phyloP scores from a whole-genome alignment of 78 protist genomes.

The Dictyostelium firmibasis region DNA sequence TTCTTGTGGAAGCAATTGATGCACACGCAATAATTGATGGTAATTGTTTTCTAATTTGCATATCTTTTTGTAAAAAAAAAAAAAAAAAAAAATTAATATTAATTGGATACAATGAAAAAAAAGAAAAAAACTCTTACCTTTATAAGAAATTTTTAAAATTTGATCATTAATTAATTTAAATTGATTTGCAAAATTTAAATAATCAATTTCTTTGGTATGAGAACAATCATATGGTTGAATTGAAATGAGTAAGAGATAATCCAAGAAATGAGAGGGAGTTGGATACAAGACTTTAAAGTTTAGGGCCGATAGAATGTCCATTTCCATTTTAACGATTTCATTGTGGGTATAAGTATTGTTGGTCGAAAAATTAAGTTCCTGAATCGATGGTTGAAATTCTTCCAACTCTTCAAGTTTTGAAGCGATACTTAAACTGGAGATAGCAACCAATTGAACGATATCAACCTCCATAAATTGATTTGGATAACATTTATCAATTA shows the following conservation, averaged over 20 bases:
- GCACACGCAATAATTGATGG: constrained; percentile 6
- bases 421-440: neutral
- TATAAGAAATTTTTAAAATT: neutral
- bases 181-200: neutral
- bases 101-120: neutral
- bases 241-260: neutral
- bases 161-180: neutral
- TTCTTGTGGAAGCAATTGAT: constrained; percentile 3
- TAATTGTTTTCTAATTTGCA: neutral
- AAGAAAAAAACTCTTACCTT: neutral
- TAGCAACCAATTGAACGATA: neutral
- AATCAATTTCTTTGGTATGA: neutral
- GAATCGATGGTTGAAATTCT: neutral
- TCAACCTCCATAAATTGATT: neutral
- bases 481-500: neutral
- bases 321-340: neutral
- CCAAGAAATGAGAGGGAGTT: neutral
- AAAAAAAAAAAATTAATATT: neutral
- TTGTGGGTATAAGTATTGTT: neutral
- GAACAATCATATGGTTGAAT: neutral
- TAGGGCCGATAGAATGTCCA: neutral
- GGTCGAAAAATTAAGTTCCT: constrained; percentile 1
- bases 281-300: neutral
- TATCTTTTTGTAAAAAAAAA: neutral
- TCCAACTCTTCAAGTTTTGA: neutral